These are phyloP conservation scores for Pestalotiopsis sp. DNA, from an alignment of 2,329 filamentous ascomycete genomes.

Conservation along the genomic window DNA sequence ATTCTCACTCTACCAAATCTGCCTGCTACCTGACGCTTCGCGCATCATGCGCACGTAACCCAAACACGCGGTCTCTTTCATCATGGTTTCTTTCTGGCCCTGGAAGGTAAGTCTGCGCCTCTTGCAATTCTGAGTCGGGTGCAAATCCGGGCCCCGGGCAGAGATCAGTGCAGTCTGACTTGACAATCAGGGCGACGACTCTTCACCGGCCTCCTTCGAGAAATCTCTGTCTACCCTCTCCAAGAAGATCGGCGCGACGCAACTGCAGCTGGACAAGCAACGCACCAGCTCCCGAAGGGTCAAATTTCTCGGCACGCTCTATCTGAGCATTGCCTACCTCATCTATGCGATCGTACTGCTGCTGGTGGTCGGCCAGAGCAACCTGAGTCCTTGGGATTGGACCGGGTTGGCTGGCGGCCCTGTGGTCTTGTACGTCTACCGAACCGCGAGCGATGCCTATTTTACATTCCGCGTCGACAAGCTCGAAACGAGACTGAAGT, in stretches of 20 bases:
- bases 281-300: conserved; percentile 75
- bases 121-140: not conserved
- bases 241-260: conserved; percentile 76
- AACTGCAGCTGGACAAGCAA: conserved; percentile 72
- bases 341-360: conserved; percentile 81
- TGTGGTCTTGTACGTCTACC: conserved; percentile 76
- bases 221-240: conserved; percentile 84
- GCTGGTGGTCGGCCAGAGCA: conserved; percentile 82
- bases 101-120: conserved; percentile 64
- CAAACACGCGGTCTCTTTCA: conserved; percentile 16
- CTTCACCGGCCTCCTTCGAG: conserved; percentile 89
- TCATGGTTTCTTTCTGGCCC: conserved; percentile 85
- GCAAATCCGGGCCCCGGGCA: not conserved
- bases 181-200: conserved; percentile 67
- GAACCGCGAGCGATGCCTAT: conserved; percentile 66
- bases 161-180: not conserved
- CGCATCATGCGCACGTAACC: conserved; percentile 23
- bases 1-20: not conserved
- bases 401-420: conserved; percentile 78
- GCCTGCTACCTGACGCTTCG: conserved; percentile 6
- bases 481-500: conserved; percentile 70
- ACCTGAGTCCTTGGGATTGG: conserved; percentile 78
- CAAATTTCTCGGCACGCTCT: conserved; percentile 87
- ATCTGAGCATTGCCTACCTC: conserved; percentile 87
- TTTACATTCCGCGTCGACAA: conserved; percentile 82